Percentiles rank a stretch among this genome's conserved stretches.
Conservation (phyloP, 306 rosid species). For the Citrullus amarus region DNA sequence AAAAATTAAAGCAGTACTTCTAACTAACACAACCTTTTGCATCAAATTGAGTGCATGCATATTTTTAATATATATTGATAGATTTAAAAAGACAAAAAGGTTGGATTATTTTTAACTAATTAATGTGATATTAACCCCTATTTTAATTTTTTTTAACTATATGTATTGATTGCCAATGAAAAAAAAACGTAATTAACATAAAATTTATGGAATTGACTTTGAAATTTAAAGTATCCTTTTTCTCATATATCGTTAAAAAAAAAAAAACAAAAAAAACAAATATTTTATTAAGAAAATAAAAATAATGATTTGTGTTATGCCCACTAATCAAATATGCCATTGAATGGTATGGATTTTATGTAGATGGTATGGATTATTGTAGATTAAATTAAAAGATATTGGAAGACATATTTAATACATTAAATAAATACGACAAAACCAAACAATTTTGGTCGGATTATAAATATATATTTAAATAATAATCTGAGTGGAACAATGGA, state of each 20-base stretch:
- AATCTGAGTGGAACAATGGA: neutral
- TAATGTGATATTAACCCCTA: neutral
- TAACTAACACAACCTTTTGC: slow-evolving; percentile 1
- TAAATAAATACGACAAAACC: slow-evolving; percentile 6
- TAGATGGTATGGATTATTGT: neutral
- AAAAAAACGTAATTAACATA: too few relatives aligned
- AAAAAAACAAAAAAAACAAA: too few relatives aligned
- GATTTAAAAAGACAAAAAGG: neutral
- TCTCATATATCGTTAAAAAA: too few relatives aligned
- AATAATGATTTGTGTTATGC: neutral
- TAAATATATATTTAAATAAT: neutral
- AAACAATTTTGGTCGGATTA: slow-evolving; percentile 5
- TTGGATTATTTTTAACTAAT: neutral
- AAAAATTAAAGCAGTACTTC: neutral
- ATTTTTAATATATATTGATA: neutral
- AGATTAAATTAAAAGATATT: neutral
- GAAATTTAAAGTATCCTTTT: too few relatives aligned
- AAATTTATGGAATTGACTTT: too few relatives aligned
- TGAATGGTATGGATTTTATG: neutral
- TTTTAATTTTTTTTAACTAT: neutral
- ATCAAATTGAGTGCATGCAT: neutral
- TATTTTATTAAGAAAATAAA: neutral
- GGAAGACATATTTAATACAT: neutral
- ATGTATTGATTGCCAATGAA: neutral
- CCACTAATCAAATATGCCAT: neutral